Conservation (phyloP, 1,139 yeast species). For the Zygosaccharomyces sapae region DNA sequence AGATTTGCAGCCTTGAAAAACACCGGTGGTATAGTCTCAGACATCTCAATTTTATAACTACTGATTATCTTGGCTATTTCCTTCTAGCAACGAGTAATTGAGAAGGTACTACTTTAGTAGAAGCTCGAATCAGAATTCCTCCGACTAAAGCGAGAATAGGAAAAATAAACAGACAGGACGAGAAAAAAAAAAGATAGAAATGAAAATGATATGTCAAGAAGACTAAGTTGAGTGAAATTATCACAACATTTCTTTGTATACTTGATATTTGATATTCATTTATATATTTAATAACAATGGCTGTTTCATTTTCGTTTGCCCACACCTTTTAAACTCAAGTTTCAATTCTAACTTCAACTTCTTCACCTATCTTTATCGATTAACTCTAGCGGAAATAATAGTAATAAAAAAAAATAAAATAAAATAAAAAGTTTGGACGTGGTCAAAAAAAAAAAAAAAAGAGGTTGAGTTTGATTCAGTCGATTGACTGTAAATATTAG, state of each 20-base stretch:
- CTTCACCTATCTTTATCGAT: conserved; percentile 7
- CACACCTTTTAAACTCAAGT: not conserved
- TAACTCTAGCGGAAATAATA: conserved; percentile 1
- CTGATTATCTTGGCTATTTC: conserved; percentile 1
- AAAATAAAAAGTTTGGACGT: conserved; percentile 1
- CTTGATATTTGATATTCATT: conserved; percentile 2
- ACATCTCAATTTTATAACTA: conserved; percentile 8
- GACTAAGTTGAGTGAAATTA: not conserved
- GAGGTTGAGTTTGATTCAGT: too few species aligned
- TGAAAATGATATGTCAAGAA: not conserved
- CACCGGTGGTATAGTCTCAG: conserved; percentile 19
- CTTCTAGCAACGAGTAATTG: too few species aligned
- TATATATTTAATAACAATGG: conserved; percentile 6
- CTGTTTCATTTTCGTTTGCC: conserved; percentile 1
- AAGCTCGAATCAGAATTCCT: not conserved
- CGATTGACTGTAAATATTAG: too few species aligned
- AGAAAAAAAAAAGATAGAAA: not conserved
- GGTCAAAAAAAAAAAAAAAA: not conserved
- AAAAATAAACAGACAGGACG: not conserved
- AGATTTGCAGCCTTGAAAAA: conserved; percentile 60
- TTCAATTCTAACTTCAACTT: conserved; percentile 11
- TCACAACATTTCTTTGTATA: conserved; percentile 2
- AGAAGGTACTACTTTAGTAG: not conserved
- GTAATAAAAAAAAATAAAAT: not conserved
- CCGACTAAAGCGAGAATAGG: not conserved